Evolutionary conservation across 2,329 filamentous ascomycete genomes (phyloP), one percentile per base, ranked within the genome.

Genomic region (Parafenestella ontariensis): DNA sequence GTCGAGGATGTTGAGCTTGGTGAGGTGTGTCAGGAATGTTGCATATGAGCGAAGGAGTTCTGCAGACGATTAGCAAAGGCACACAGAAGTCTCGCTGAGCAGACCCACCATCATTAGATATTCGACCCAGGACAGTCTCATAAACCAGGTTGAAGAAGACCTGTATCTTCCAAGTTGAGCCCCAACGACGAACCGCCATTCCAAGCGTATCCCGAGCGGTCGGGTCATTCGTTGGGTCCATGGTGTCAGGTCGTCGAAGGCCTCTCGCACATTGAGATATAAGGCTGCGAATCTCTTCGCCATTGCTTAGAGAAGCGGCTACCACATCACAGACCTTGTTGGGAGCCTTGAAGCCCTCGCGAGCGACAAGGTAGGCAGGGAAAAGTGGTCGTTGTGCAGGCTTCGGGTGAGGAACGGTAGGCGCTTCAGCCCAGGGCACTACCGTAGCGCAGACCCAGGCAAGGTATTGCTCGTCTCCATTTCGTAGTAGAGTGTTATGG

Each of bases 391-490:
- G 53, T 36, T 66, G 68, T 5, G 59, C 46, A n/a, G 65, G 63
- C 47, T 75, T 75, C 0, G 88, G 85, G 18, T 83, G 82, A 3
- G 83, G 78, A 72, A 56, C 70, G 56, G 69, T 67, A 6, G 70
- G 81, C 52, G 78, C 79, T 69, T 78, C 86, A 70, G 80, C 78
- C 87, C 91, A 97, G 0, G 93, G 93, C 13, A 86, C 83, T 21
- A 96, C 75, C 5, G 91, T 87, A 2, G 88, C 86, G 18, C 96
- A 81, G 17, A 90, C 79, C 92, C 93, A 97, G 6, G 89, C 85
- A 40, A 89, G 79, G 71, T 90, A 93, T n/a, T 76, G 71, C 17
- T 89, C 88, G 46, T 90, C 86, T 0, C 84, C 77, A 47, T 86
- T 85, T 13, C 81, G 82, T 9, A 92, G 75, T 1, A 96, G 81